phyloP scores from a whole-genome alignment of 192 early-diverging fungal species.

The Paraglomus occultum region DNA sequence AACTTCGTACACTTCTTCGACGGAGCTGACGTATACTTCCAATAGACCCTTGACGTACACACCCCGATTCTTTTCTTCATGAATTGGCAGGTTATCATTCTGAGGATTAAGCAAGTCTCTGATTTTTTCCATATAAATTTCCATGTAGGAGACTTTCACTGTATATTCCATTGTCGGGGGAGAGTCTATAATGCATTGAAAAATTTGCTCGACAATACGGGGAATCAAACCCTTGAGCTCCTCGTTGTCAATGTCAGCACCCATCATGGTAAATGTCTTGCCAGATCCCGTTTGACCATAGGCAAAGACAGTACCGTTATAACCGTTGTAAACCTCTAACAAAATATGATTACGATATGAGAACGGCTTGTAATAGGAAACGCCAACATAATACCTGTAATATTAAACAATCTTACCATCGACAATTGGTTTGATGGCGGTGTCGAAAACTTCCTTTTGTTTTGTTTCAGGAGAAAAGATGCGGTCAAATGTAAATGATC shows the following conservation, averaged over 20 bases:
- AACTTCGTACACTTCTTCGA: slow-evolving; percentile 95
- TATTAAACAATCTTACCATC: slow-evolving; percentile 63
- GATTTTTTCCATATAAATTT: slow-evolving; percentile 99
- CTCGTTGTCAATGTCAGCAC: slow-evolving; percentile 90
- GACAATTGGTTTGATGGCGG: slow-evolving; percentile 87
- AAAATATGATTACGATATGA: background rate
- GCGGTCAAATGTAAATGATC: slow-evolving; percentile 89
- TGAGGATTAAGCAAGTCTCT: slow-evolving; percentile 89
- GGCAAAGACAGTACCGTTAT: slow-evolving; percentile 99
- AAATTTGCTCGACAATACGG: slow-evolving; percentile 94
- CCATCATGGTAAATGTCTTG: slow-evolving; percentile 98
- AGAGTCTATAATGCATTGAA: slow-evolving; percentile 85
- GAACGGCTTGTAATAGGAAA: background rate
- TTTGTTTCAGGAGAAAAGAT: slow-evolving; percentile 84
- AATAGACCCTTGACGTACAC: slow-evolving; percentile 98
- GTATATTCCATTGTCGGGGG: slow-evolving; percentile 96
- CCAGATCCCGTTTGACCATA: slow-evolving; percentile 99
- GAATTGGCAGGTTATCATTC: slow-evolving; percentile 90
- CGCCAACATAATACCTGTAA: background rate
- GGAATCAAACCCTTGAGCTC: slow-evolving; percentile 94
- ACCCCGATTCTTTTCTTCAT: slow-evolving; percentile 95
- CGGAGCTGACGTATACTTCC: slow-evolving; percentile 94
- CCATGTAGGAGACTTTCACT: slow-evolving; percentile 99
- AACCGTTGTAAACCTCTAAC: slow-evolving; percentile 92
- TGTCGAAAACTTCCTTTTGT: slow-evolving; percentile 88